These are phyloP conservation scores for Paramecium pentaurelia DNA, from an alignment of 73 alveolate genomes.

Conservation along the genomic window DNA sequence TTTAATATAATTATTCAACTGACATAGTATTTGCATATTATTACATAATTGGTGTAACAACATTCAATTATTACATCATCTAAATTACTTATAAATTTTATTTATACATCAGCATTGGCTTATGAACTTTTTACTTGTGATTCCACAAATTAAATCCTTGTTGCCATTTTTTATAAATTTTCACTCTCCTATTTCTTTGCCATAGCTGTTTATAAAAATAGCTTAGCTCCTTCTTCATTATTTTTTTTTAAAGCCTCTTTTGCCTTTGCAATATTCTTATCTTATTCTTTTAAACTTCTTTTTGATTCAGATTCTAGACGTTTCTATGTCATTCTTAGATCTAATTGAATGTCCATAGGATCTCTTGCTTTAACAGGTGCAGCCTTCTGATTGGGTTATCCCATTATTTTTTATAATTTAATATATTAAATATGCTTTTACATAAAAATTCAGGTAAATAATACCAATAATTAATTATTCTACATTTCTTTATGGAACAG, in stretches of 20 bases:
- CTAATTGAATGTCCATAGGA: conserved; percentile 34
- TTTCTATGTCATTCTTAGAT: conserved; percentile 15
- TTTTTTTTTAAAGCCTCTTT: conserved; percentile 25
- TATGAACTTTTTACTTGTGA: neutral
- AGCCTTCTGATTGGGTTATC: neutral
- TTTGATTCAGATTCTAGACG: conserved; percentile 26
- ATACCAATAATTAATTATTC: neutral
- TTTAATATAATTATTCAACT: conserved; percentile 23
- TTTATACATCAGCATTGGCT: neutral
- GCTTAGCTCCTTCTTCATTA: conserved; percentile 44
- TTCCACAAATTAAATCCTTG: neutral
- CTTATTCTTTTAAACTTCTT: conserved; percentile 20
- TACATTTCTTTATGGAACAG: neutral
- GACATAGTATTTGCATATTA: conserved; percentile 15
- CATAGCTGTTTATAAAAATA: conserved; percentile 25
- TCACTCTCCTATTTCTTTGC: conserved; percentile 1
- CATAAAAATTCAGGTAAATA: neutral
- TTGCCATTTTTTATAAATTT: conserved; percentile 44
- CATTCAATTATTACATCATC: conserved; percentile 37
- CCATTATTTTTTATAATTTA: neutral
- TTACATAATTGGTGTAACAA: conserved; percentile 22
- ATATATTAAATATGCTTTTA: neutral
- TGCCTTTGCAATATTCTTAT: neutral
- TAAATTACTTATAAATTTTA: neutral
- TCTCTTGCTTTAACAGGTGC: conserved; percentile 9